A percentile compares a stretch with the other conserved stretches of the same genome.
Conservation (phyloP, 371 early-diverging fungal genomes). For the Fennellomyces sp. region DNA sequence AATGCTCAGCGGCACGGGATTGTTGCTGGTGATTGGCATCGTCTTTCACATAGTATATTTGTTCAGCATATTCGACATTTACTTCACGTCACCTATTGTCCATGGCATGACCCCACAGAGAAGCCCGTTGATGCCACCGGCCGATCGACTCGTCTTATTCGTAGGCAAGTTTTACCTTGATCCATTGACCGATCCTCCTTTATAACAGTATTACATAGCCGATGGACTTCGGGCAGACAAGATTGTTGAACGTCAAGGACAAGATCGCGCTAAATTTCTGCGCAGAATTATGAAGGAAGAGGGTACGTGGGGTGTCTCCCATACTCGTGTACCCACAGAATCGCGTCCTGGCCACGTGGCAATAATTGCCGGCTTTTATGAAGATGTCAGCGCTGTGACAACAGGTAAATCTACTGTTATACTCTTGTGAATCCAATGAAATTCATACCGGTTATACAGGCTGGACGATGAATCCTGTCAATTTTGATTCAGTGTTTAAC, state of each 20-base stretch:
- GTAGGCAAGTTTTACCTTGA: conserved; percentile 63
- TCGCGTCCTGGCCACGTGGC: conserved; percentile 98
- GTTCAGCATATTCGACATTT: conserved; percentile 95
- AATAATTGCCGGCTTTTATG: conserved; percentile 96
- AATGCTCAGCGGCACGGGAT: conserved; percentile 51
- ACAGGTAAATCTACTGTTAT: too few species aligned
- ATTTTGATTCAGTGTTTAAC: conserved; percentile 96
- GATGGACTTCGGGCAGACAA: conserved; percentile 95
- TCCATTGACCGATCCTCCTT: background rate
- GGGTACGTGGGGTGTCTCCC: conserved; percentile 92
- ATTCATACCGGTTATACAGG: conserved; percentile 67
- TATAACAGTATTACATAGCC: conserved; percentile 51
- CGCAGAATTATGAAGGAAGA: conserved; percentile 58
- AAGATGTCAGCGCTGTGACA: conserved; percentile 96
- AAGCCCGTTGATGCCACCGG: conserved; percentile 76
- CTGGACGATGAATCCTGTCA: conserved; percentile 96
- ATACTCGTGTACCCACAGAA: conserved; percentile 97
- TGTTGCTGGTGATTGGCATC: conserved; percentile 75
- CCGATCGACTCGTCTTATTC: conserved; percentile 87
- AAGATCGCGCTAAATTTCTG: conserved; percentile 78
- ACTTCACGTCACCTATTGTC: conserved; percentile 96
- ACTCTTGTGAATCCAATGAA: background rate
- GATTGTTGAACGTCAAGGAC: conserved; percentile 66
- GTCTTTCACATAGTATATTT: conserved; percentile 91
- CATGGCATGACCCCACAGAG: conserved; percentile 91